Evolutionary conservation across 352 stramenopile genomes (phyloP).

Genomic region (Phytophthora pseudosyringae): DNA sequence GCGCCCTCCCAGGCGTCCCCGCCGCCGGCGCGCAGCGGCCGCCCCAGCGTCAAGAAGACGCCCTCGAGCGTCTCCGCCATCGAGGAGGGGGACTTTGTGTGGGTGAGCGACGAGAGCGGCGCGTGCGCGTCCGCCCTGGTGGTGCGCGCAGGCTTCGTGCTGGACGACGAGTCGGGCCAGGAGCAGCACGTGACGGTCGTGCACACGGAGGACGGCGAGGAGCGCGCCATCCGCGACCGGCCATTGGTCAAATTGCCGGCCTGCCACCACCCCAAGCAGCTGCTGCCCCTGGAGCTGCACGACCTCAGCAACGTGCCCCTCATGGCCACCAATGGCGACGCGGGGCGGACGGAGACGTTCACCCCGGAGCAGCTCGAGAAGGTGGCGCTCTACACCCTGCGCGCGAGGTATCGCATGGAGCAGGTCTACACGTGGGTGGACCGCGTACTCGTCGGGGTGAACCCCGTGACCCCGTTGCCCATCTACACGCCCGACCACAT

Average conservation of each 20-base stretch:
- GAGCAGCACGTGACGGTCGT: constrained; percentile 79
- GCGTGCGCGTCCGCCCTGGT: constrained; percentile 66
- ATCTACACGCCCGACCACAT: constrained; percentile 89
- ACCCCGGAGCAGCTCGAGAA: constrained; percentile 73
- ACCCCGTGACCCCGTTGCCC: constrained; percentile 69
- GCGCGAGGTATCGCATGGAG: constrained; percentile 81
- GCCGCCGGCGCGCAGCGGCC: neutral
- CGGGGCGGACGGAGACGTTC: constrained; percentile 67
- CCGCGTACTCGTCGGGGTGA: constrained; percentile 75
- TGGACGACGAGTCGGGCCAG: constrained; percentile 61
- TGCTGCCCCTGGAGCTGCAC: constrained; percentile 59
- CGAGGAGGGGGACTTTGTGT: constrained; percentile 76
- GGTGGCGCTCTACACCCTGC: constrained; percentile 73
- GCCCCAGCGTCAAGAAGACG: constrained; percentile 22
- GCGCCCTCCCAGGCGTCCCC: constrained; percentile 12
- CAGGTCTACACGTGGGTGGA: constrained; percentile 87
- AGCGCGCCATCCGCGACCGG: constrained; percentile 69
- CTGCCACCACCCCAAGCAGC: constrained; percentile 71
- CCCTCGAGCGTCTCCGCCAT: constrained; percentile 12
- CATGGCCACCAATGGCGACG: constrained; percentile 69
- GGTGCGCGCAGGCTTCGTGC: constrained; percentile 65
- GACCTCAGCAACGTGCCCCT: constrained; percentile 74
- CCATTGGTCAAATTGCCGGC: constrained; percentile 63
- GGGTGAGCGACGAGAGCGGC: constrained; percentile 59
- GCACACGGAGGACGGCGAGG: constrained; percentile 84